Evolutionary conservation across 1,139 yeast genomes (phyloP).

Genomic region (Taphrina confusa): DNA sequence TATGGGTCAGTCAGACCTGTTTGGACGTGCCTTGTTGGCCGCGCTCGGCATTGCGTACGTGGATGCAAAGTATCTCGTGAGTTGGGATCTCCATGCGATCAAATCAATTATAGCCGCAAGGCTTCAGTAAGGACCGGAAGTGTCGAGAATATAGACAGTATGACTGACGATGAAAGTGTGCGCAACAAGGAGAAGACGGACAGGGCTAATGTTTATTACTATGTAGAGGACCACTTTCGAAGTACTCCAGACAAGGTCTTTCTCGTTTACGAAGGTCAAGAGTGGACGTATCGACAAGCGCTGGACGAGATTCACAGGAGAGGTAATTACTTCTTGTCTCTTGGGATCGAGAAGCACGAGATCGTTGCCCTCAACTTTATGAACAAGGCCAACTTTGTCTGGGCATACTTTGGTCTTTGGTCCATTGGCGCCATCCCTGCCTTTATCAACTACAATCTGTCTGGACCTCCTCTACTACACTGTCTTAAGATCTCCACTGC

Average conservation of each 20-base stretch:
- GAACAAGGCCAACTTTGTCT: conserved; percentile 29
- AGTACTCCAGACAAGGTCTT: conserved; percentile 20
- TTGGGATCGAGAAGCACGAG: conserved; percentile 20
- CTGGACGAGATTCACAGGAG: conserved; percentile 8
- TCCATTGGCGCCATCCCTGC: conserved; percentile 33
- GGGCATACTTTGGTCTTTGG: conserved; percentile 26
- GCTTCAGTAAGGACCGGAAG: background rate
- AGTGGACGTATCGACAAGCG: conserved; percentile 24
- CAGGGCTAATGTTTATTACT: conserved; percentile 17
- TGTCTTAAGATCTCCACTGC: conserved; percentile 73
- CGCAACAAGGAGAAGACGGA: conserved; percentile 11
- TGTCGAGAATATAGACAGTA: too few relatives aligned
- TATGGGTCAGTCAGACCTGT: background rate
- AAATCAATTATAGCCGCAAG: conserved; percentile 16
- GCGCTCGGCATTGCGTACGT: conserved; percentile 29
- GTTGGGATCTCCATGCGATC: conserved; percentile 26
- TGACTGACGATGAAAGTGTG: background rate
- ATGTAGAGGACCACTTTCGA: conserved; percentile 10
- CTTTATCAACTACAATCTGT: conserved; percentile 54
- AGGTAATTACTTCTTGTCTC: conserved; percentile 23
- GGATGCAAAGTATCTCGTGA: conserved; percentile 24
- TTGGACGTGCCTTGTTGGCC: conserved; percentile 7
- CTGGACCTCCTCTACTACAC: conserved; percentile 74
- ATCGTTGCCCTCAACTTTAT: conserved; percentile 28
- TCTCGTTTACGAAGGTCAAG: conserved; percentile 25